These are phyloP conservation scores for Pseudopyrenochaeta lycopersici DNA, from an alignment of 2,329 filamentous ascomycete species.

Conservation along the genomic window DNA sequence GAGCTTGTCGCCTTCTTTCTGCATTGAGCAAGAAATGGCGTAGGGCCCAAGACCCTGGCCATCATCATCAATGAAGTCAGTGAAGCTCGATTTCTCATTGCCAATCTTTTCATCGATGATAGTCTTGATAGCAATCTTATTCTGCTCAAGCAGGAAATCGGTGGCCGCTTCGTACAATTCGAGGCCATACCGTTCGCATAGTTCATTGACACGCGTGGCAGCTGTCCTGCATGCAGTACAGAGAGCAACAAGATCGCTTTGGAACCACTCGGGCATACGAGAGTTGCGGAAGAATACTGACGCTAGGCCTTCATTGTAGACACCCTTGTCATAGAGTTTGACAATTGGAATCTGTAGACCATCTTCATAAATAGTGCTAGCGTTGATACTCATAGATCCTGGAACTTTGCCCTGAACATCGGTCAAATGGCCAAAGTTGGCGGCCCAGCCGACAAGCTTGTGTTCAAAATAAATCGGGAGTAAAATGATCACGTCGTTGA, in stretches of 20 bases:
- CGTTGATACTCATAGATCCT: slow-evolving; percentile 61
- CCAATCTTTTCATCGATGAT: slow-evolving; percentile 59
- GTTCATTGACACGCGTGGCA: slow-evolving; percentile 55
- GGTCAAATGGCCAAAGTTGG: slow-evolving; percentile 62
- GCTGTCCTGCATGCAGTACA: slow-evolving; percentile 59
- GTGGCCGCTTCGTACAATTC: slow-evolving; percentile 58
- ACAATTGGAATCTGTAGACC: slow-evolving; percentile 60
- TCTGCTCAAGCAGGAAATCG: slow-evolving; percentile 55
- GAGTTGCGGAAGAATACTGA: slow-evolving; percentile 60
- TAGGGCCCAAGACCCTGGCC: slow-evolving; percentile 57
- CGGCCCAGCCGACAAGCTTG: slow-evolving; percentile 58
- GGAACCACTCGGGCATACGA: slow-evolving; percentile 59
- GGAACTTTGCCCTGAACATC: slow-evolving; percentile 58
- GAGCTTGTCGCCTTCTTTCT: slow-evolving; percentile 54
- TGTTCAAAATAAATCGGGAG: slow-evolving; percentile 58
- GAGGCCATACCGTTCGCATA: slow-evolving; percentile 55
- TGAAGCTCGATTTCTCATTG: slow-evolving; percentile 54
- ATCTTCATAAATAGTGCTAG: slow-evolving; percentile 59
- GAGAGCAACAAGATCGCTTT: slow-evolving; percentile 58
- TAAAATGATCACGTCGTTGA: slow-evolving; percentile 61
- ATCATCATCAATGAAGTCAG: slow-evolving; percentile 61
- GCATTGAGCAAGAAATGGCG: slow-evolving; percentile 59
- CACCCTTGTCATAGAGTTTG: slow-evolving; percentile 57
- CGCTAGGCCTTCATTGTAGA: slow-evolving; percentile 56
- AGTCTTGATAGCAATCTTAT: slow-evolving; percentile 55